phyloP scores from a whole-genome alignment of 2,329 filamentous ascomycete genomes.

The Pseudocercospora cruenta region DNA sequence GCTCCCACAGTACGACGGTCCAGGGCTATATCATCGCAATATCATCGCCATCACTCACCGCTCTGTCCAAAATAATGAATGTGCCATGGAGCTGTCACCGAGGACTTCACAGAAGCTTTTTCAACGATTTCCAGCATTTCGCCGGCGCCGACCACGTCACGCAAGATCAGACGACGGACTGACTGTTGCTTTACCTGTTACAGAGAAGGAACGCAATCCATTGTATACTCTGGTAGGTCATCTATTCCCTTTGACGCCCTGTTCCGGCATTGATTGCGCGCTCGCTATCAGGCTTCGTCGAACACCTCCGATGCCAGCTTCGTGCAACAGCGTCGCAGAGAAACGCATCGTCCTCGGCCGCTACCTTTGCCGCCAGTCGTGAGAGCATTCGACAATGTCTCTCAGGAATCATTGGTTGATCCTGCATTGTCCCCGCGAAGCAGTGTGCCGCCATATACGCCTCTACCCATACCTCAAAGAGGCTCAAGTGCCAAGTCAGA shows the following conservation, averaged over 20 bases:
- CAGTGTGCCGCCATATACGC: constrained; percentile 8
- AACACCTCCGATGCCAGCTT: constrained; percentile 2
- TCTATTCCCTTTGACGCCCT: not conserved
- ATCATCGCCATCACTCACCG: not conserved
- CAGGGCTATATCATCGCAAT: not conserved
- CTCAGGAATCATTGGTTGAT: constrained; percentile 1
- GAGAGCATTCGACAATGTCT: not conserved
- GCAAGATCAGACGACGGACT: constrained; percentile 9
- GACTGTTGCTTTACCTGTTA: not conserved
- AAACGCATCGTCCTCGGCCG: not conserved
- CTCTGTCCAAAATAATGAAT: not conserved
- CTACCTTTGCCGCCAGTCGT: not conserved
- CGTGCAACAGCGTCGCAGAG: not conserved
- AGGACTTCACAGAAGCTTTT: constrained; percentile 12
- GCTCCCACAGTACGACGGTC: not conserved
- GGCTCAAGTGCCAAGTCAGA: constrained; percentile 12
- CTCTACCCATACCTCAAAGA: constrained; percentile 11
- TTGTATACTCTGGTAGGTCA: constrained; percentile 1
- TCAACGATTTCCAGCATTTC: constrained; percentile 9
- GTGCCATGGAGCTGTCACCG: not conserved
- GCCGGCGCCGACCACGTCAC: constrained; percentile 10
- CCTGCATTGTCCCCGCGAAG: not conserved
- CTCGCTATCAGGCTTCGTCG: constrained; percentile 1
- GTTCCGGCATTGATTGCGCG: constrained; percentile 3
- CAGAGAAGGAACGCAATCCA: not conserved